Evolutionary conservation across 2,329 filamentous ascomycete species (phyloP).

Genomic region (Chaetothyriales sp.): DNA sequence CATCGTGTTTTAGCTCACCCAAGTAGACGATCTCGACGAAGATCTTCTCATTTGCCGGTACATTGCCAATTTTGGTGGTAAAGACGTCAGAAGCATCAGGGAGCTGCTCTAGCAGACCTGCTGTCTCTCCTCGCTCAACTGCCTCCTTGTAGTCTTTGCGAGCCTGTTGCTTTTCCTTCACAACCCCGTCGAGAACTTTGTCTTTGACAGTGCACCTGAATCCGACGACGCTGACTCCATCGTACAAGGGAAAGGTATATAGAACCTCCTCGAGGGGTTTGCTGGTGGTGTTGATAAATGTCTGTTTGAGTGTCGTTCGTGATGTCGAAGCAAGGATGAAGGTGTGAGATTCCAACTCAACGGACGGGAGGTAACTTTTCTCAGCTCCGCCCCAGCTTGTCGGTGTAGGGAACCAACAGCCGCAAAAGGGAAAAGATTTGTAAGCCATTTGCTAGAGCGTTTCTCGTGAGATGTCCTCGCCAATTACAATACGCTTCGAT

Average conservation of each 20-base stretch:
- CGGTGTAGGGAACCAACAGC: conserved; percentile 8
- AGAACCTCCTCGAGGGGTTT: conserved; percentile 40
- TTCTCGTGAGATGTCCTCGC: background rate
- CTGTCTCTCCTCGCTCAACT: conserved; percentile 43
- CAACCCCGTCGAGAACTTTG: conserved; percentile 43
- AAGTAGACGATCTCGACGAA: conserved; percentile 52
- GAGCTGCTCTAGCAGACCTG: conserved; percentile 52
- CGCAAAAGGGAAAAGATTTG: conserved; percentile 3
- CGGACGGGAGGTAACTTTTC: conserved; percentile 43
- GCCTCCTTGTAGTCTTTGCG: conserved; percentile 47
- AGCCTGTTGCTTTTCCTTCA: conserved; percentile 53
- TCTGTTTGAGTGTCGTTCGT: conserved; percentile 42
- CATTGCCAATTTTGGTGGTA: conserved; percentile 53
- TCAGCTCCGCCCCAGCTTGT: background rate
- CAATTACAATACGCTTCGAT: too few species aligned
- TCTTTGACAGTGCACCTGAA: conserved; percentile 53
- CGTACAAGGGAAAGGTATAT: conserved; percentile 60
- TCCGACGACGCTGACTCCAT: conserved; percentile 55
- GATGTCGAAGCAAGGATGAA: conserved; percentile 45
- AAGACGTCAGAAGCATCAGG: conserved; percentile 52
- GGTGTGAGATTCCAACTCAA: conserved; percentile 45
- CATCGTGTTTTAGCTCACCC: conserved; percentile 59
- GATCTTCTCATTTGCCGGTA: conserved; percentile 45
- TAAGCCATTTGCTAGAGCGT: background rate
- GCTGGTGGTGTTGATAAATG: conserved; percentile 43